Base-by-base conservation (phyloP, 805 yeast species). In the Maudiozyma bulderi region DNA sequence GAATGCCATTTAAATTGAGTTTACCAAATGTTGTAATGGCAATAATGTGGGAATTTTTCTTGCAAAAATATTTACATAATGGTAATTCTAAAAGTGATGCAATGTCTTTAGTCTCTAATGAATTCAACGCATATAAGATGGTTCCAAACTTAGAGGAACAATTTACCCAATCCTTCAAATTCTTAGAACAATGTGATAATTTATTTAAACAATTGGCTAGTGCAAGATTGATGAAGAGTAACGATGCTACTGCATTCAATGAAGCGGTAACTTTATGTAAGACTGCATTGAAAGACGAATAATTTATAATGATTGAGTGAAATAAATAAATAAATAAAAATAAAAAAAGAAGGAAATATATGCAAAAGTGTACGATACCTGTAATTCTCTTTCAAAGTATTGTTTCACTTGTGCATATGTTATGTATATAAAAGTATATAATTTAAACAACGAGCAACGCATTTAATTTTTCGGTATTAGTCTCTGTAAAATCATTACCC, bases 21-120 rank as follows among this genome's bases (percentile, higher is more conserved):
- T 63, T 78, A 33, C 82, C 86, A 51, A 82, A 74, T 58, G 80
- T 87, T 1, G 68, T 84, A 11, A 62, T 81, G 57, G 91, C 69
- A 8, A 64, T 65, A 68, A 63, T 65, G 59, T 61, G 64, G 61
- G 64, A 60, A 49, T 64, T 64, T 43, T 65, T 60, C 49, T 50
- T 65, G 37, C 69, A 65, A 50, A 65, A 64, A 48, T 64, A 54
- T 46, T 48, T 65, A 49, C 69, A 65, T 47, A 65, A 63, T 46
- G 67, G 67, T 32, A 61, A 64, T 39, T 56, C 60, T 8, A 65
- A 62, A 51, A 48, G 48, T 6, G 69, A 65, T 52, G 69, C 69
- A 3, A 44, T 62, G 35, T 44, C 58, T 8, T 51, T 62, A 43
- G 56, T 65, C 11, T 52, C 61, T 9, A 50, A 61, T 3, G 63